Evolutionary conservation across 2,329 filamentous ascomycete species (phyloP).

Genomic region (Bimuria novae-zelandiae): DNA sequence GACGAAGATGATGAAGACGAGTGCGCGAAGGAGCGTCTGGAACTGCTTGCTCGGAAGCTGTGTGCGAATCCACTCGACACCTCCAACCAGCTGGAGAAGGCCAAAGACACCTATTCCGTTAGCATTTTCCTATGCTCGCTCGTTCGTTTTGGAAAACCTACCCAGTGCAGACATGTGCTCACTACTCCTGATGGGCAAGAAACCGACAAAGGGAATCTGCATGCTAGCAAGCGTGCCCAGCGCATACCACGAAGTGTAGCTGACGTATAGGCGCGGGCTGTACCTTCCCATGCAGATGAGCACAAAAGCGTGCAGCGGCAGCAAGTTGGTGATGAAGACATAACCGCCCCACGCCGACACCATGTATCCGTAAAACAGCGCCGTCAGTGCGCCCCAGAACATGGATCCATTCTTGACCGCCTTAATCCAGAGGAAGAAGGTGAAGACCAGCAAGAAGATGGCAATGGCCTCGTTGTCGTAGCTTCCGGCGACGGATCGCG

Average conservation of each 20-base stretch:
- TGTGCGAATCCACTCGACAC: slow-evolving; percentile 87
- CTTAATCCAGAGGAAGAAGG: slow-evolving; percentile 99
- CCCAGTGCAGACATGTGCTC: slow-evolving; percentile 98
- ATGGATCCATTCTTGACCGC: slow-evolving; percentile 94
- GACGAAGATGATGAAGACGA: slow-evolving; percentile 75
- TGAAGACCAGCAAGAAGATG: slow-evolving; percentile 97
- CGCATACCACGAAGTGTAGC: slow-evolving; percentile 98
- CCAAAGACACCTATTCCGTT: slow-evolving; percentile 78
- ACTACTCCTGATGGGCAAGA: slow-evolving; percentile 92
- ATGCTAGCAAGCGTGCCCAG: slow-evolving; percentile 95
- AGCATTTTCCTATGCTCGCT: slow-evolving; percentile 25
- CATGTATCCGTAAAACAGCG: slow-evolving; percentile 99
- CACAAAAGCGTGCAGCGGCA: slow-evolving; percentile 92
- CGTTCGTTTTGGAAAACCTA: slow-evolving; percentile 50
- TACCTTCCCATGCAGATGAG: slow-evolving; percentile 96
- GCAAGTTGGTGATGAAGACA: slow-evolving; percentile 97
- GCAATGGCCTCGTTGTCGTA: slow-evolving; percentile 99
- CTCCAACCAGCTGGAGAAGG: slow-evolving; percentile 88
- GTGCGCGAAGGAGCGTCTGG: slow-evolving; percentile 80
- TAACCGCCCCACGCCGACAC: slow-evolving; percentile 99
- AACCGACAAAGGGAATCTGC: slow-evolving; percentile 99
- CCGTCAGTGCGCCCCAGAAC: slow-evolving; percentile 93
- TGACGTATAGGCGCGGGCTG: slow-evolving; percentile 90
- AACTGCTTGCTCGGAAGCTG: slow-evolving; percentile 92
- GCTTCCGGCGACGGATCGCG: slow-evolving; percentile 93